Conservation (phyloP, 495 filamentous ascomycete genomes). For the Daldinia loculata region DNA sequence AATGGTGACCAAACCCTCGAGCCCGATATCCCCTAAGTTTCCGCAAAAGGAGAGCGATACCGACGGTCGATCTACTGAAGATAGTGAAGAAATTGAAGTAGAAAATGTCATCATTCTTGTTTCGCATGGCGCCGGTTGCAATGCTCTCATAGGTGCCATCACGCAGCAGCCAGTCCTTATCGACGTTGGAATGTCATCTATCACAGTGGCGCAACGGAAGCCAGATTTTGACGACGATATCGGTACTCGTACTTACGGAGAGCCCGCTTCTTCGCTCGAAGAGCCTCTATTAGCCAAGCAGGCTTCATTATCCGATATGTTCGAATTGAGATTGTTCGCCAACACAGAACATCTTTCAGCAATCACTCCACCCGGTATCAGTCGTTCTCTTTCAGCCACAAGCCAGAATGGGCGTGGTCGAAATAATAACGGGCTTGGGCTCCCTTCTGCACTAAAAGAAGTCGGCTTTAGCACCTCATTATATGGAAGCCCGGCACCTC, state of each 20-base stretch:
- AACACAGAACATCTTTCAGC: slow-evolving; percentile 79
- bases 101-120: slow-evolving; percentile 90
- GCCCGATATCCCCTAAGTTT: slow-evolving; percentile 35
- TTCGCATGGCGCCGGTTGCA: slow-evolving; percentile 97
- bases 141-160: slow-evolving; percentile 90
- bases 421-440: slow-evolving; percentile 28
- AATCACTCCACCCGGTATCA: slow-evolving; percentile 48
- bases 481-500: slow-evolving; percentile 39
- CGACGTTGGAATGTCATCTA: slow-evolving; percentile 86
- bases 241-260: slow-evolving; percentile 35
- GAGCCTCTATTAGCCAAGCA: slow-evolving; percentile 37
- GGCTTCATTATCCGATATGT: slow-evolving; percentile 53
- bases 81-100: slow-evolving; percentile 62
- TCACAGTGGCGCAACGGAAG: slow-evolving; percentile 87
- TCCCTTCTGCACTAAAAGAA: slow-evolving; percentile 34
- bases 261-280: slow-evolving; percentile 41
- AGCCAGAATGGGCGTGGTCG: slow-evolving; percentile 30
- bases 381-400: slow-evolving; percentile 37
- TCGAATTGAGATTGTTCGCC: slow-evolving; percentile 78
- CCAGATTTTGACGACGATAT: slow-evolving; percentile 47
- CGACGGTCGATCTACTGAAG: slow-evolving; percentile 29
- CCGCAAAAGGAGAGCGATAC: slow-evolving; percentile 36
- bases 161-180: slow-evolving; percentile 88
- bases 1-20: slow-evolving; percentile 50
- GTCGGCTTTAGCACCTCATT: slow-evolving; percentile 41